Evolutionary conservation across 2,329 filamentous ascomycete species (phyloP), one percentile per base, ranked within the genome.

Genomic region (Cladorrhinum sp.): DNA sequence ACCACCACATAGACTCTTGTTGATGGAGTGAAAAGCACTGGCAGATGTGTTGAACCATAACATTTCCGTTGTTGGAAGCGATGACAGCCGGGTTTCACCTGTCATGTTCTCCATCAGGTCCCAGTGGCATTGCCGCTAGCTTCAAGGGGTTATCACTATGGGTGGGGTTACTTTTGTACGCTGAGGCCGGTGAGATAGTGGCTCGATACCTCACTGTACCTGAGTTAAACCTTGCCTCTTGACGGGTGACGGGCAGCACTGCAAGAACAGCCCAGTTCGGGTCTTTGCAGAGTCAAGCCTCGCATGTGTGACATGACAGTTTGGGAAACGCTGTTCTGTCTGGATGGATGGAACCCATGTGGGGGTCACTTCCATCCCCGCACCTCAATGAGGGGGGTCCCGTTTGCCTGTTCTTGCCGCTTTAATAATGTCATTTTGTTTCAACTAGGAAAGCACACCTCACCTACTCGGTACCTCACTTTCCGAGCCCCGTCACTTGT

Each of bases 291-390:
- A 41, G n/a, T 55, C 32, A 55, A 25, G 32, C 41, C 52, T 45
- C 52, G 24, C 29, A 41, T 55, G 52, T 45, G 50, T 12, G n/a
- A 36, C 27, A 36, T 22, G 22, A 53, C 20, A 20, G 10, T 36
- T 36, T 10, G 9, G 12, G 24, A 36, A 12, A 32, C 12, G 32
- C 24, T 36, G 41, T 32, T 55, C 45, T n/a, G 29, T 48, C 41
- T 41, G 52, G 52, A 22, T 54, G 52, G 29, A 23, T 54, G 52
- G 5, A 54, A 54, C 53, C 20, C 24, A 45, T 45, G 41, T 45
- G 41, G 41, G 41, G 41, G 41, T 45, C 41, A 45, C 16, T 45
- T 12, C 16, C 41, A 45, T 41, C 3, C 16, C 36, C 36, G 16
- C 41, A 18, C 18, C n/a, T 22, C 36, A n/a, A 41, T 13, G 36